Evolutionary conservation across 306 rosid genomes (phyloP), one percentile per base, ranked within the genome.

Genomic region (Begonia masoniana): DNA sequence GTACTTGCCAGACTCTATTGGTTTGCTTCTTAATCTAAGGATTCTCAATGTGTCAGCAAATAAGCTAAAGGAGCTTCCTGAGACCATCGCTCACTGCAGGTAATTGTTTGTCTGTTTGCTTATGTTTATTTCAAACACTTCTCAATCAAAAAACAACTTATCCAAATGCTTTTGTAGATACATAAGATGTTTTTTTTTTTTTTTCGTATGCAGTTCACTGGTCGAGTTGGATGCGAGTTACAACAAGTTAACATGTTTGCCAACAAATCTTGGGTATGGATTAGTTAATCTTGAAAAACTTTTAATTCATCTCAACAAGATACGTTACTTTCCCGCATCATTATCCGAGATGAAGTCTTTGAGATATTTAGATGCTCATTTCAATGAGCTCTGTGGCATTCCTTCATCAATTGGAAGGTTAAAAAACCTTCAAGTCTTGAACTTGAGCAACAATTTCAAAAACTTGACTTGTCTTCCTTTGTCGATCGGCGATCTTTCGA

Each of bases 221-320:
- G 88, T 85, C 74, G 96, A 78, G 76, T 71, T 91, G 67, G 92
- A 91, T 72, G 92, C 64, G 31, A 81, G 96, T 75, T 91, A 76
- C 75, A 91, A 86, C 78, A 48, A 65, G 62, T 73, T 91, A 17
- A 9, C 70, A 13, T 73, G 84, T 77, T 74, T 91, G 81, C 99
- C 99, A 47, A 91, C 87, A 49, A 83, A 86, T 77, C 73, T 91
- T 13, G 99, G 99, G 62, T 67, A 49, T 36, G 92, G 82, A 62
- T 62, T 91, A 56, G 69, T 23, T 13, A 69, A 64, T 54, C 80
- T 91, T 6, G 75, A 79, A 73, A 79, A 65, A 73, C 94, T 91
- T 19, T 62, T 67, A 15, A 59, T 91, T 54, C 81, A 84, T 6
- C 71, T 85, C 41, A 91, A 91, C 83, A 83, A 86, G 76, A 73